These are phyloP conservation scores for Ophiostoma himal-ulmi DNA, from an alignment of 2,329 filamentous ascomycete genomes.

Conservation along the genomic window DNA sequence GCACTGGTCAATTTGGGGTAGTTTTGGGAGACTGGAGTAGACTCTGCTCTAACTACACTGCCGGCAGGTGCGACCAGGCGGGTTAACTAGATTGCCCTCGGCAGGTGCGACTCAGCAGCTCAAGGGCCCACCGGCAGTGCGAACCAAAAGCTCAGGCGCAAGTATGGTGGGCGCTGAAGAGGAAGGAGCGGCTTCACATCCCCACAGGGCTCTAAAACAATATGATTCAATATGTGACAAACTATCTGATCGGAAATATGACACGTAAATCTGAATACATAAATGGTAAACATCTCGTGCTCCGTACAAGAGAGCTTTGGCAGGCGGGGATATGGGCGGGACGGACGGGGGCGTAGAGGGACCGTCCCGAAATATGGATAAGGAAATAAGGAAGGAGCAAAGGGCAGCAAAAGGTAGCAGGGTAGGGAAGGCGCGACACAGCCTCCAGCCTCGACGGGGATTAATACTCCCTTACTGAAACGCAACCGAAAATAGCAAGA, in stretches of 20 bases:
- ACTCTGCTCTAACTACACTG: background rate
- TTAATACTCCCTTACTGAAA: background rate
- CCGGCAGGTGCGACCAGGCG: constrained; percentile 19
- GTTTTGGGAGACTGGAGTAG: background rate
- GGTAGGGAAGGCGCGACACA: background rate
- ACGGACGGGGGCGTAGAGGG: background rate
- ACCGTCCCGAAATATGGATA: background rate
- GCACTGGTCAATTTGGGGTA: background rate
- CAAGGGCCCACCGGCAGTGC: constrained; percentile 16
- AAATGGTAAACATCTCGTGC: background rate
- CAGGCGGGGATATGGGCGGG: constrained; percentile 4
- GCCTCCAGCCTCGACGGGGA: background rate
- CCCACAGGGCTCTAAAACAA: background rate
- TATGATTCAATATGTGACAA: background rate
- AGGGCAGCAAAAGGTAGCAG: background rate
- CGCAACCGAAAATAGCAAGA: background rate
- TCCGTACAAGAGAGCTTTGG: background rate
- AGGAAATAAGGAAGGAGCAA: background rate
- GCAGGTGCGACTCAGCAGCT: constrained; percentile 16
- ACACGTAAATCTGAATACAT: background rate
- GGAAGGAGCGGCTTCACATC: constrained; percentile 16
- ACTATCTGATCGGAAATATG: background rate
- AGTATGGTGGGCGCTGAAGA: background rate
- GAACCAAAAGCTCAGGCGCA: constrained; percentile 1
- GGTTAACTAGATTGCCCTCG: constrained; percentile 20